A percentile compares a stretch with the other conserved stretches of the same genome.
Evolutionary conservation across 1,284 basidiomycete genomes (phyloP).

Genomic region (Peniophora sp.): DNA sequence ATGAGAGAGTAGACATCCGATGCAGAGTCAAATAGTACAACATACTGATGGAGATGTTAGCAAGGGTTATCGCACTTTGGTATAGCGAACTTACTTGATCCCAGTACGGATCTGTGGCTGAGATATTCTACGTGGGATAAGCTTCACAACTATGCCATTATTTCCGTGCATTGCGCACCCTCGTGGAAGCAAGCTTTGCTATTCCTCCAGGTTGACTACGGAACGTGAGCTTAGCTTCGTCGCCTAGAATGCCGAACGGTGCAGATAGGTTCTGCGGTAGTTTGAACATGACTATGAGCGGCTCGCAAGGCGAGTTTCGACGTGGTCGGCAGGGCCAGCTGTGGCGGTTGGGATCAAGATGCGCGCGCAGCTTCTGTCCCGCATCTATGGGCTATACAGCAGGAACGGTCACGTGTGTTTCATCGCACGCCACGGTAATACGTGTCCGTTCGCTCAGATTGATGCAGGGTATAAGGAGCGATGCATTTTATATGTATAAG

Average conservation of each 20-base stretch:
- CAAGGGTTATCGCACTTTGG: slow-evolving; percentile 3
- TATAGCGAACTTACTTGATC: slow-evolving; percentile 52
- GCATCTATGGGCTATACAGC: no score
- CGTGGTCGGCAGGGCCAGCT: no score
- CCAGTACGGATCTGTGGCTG: slow-evolving; percentile 74
- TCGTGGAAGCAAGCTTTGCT: slow-evolving; percentile 58
- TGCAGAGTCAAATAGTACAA: slow-evolving; percentile 76
- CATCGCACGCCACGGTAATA: no score
- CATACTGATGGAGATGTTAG: slow-evolving; percentile 47
- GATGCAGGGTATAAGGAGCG: no score
- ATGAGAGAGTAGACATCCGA: slow-evolving; percentile 87
- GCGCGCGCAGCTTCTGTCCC: no score
- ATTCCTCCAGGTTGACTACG: slow-evolving; percentile 75
- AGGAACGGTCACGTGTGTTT: no score
- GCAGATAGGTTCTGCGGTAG: slow-evolving; percentile 64
- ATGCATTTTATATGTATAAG: no score
- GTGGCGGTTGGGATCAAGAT: no score
- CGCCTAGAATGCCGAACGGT: slow-evolving; percentile 76
- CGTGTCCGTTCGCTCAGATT: no score
- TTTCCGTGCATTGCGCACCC: slow-evolving; percentile 43
- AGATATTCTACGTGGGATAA: slow-evolving; percentile 49
- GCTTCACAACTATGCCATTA: neutral
- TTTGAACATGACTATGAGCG: slow-evolving; percentile 32
- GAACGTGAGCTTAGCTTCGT: slow-evolving; percentile 85
- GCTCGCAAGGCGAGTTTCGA: no score